These are phyloP conservation scores for Vitis hybrid DNA, from an alignment of 177 flowering plant species.

Conservation along the genomic window DNA sequence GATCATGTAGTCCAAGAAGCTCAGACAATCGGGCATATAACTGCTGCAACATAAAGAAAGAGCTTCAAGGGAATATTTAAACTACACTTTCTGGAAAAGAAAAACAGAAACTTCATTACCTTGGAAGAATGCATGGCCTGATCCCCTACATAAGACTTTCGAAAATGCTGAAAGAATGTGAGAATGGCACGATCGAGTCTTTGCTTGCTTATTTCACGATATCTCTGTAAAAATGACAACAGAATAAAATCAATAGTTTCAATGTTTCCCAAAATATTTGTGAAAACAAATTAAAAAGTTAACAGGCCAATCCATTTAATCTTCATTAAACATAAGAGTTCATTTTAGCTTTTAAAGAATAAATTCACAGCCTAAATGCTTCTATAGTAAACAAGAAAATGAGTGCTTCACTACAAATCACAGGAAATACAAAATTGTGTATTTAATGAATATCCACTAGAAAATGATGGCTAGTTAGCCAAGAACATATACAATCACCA, in stretches of 20 bases:
- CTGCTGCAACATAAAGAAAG: constrained; percentile 75
- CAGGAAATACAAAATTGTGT: too few species aligned
- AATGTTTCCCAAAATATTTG: not conserved
- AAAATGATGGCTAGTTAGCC: not conserved
- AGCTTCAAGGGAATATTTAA: constrained; percentile 9
- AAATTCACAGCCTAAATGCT: too few species aligned
- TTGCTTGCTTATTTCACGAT: constrained; percentile 86
- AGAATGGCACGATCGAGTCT: constrained; percentile 97
- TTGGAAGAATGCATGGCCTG: constrained; percentile 97
- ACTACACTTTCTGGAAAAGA: constrained; percentile 2
- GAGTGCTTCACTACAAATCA: too few species aligned
- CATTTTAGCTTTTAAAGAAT: too few species aligned
- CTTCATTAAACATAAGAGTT: too few species aligned
- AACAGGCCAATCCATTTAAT: too few species aligned
- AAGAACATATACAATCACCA: not conserved
- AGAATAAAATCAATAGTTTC: not conserved
- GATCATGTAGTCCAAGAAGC: constrained; percentile 97
- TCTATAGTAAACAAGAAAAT: too few species aligned
- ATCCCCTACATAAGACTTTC: constrained; percentile 97
- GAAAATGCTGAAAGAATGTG: constrained; percentile 87
- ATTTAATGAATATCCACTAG: too few species aligned
- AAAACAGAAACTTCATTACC: constrained; percentile 41
- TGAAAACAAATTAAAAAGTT: not conserved
- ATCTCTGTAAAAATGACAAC: constrained; percentile 55
- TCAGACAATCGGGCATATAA: constrained; percentile 92